Evolutionary conservation across 208 protist genomes (phyloP).

Genomic region (Leishmania amazonensis): DNA sequence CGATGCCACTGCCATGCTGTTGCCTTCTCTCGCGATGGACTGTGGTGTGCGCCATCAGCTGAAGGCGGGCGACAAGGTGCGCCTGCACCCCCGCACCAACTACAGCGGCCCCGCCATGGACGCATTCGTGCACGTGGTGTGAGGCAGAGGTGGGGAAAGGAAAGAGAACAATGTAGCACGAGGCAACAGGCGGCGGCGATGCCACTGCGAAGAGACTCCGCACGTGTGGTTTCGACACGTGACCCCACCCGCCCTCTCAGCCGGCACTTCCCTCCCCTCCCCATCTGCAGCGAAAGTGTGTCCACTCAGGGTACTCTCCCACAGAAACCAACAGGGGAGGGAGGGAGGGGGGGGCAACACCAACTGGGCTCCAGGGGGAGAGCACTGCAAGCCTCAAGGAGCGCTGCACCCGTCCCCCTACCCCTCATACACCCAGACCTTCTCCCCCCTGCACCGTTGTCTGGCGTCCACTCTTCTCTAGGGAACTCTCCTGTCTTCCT

Average conservation of each 20-base stretch:
- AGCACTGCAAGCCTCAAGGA: neutral
- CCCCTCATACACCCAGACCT: neutral
- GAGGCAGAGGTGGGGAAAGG: neutral
- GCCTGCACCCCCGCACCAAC: conserved; percentile 36
- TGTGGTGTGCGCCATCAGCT: conserved; percentile 25
- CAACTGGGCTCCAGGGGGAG: neutral
- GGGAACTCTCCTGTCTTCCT: neutral
- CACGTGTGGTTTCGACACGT: neutral
- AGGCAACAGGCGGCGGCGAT: neutral
- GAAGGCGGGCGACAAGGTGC: conserved; percentile 24
- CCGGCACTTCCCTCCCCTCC: neutral
- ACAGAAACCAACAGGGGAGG: neutral
- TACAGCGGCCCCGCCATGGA: conserved; percentile 47
- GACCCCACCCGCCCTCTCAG: neutral
- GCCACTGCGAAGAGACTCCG: neutral
- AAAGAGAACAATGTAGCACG: neutral
- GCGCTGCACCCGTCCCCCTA: neutral
- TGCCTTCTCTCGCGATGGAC: neutral
- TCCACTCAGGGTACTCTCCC: neutral
- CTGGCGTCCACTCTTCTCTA: neutral
- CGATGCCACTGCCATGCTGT: neutral
- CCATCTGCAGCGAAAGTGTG: neutral
- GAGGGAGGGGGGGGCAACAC: no score
- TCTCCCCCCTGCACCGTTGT: neutral
- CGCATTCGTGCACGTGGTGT: conserved; percentile 40